Percentiles rank a stretch among this genome's conserved stretches.
phyloP scores from a whole-genome alignment of 371 early-diverging fungal genomes.

The Smittium culicis region DNA sequence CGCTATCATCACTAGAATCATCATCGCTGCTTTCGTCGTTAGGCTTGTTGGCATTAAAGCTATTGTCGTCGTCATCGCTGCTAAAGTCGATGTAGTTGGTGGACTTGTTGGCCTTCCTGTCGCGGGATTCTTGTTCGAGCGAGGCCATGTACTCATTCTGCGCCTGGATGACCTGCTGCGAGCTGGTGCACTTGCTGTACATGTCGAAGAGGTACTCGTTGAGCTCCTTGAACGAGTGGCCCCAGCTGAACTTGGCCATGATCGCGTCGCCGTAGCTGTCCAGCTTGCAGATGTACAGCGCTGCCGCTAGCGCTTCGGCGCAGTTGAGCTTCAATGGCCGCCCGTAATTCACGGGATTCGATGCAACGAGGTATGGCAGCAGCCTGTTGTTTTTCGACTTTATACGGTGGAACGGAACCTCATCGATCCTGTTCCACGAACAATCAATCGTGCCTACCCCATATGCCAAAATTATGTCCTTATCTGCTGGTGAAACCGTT shows the following conservation, averaged over 20 bases:
- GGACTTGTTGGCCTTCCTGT: conserved; percentile 37
- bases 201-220: conserved; percentile 53
- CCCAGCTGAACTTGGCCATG: conserved; percentile 91
- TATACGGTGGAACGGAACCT: conserved; percentile 87
- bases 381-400: conserved; percentile 69
- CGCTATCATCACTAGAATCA: background rate
- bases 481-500: conserved; percentile 86
- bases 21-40: conserved; percentile 5
- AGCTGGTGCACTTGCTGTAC: conserved; percentile 77
- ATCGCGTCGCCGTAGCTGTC: conserved; percentile 74
- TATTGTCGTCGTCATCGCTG: conserved; percentile 19
- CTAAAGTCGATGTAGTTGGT: background rate
- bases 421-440: conserved; percentile 95
- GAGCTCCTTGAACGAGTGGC: conserved; percentile 86
- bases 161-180: conserved; percentile 62
- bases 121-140: conserved; percentile 40
- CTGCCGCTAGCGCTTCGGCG: conserved; percentile 97
- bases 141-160: conserved; percentile 64
- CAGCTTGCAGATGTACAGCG: conserved; percentile 82
- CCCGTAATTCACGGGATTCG: conserved; percentile 99
- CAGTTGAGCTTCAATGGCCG: conserved; percentile 97
- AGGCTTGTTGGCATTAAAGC: conserved; percentile 11
- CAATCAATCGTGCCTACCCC: conserved; percentile 98
- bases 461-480: conserved; percentile 55
- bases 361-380: conserved; percentile 93